Percentiles rank a stretch among this genome's conserved stretches.
Evolutionary conservation across 176 grass and related monocot genomes (phyloP).

Genomic region (Hyparrhenia diplandra): DNA sequence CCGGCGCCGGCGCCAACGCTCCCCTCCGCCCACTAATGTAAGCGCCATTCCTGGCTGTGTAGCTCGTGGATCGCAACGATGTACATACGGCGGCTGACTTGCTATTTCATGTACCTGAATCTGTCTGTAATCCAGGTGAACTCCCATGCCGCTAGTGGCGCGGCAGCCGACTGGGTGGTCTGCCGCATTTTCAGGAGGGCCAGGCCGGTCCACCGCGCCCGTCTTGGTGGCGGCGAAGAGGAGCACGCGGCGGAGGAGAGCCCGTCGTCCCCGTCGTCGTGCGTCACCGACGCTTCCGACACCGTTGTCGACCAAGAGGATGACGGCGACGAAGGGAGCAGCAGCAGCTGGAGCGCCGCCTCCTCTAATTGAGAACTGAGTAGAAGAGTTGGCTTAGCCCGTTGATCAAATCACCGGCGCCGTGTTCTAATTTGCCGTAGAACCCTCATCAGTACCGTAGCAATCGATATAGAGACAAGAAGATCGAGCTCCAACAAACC

Average conservation of each 20-base stretch:
- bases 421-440: conserved; percentile 38
- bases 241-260: neutral
- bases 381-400: conserved; percentile 22
- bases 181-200: conserved; percentile 73
- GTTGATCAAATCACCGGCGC: conserved; percentile 9
- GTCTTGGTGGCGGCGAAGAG: neutral
- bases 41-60: neutral
- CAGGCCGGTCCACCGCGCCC: neutral
- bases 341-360: neutral
- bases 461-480: conserved; percentile 12
- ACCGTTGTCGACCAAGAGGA: neutral
- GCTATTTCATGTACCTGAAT: neutral
- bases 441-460: neutral
- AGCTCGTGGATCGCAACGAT: neutral
- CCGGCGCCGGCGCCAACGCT: neutral
- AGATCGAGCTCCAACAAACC: neutral
- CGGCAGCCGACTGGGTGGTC: conserved; percentile 55
- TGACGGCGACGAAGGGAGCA: neutral
- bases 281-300: conserved; percentile 40
- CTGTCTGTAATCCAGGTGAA: conserved; percentile 1
- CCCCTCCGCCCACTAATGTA: neutral
- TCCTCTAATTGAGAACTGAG: conserved; percentile 5
- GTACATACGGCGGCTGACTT: neutral
- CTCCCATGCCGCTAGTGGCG: neutral
- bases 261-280: conserved; percentile 35